phyloP scores from a whole-genome alignment of 148 eudicot species.

The Chenopodium suecicum region DNA sequence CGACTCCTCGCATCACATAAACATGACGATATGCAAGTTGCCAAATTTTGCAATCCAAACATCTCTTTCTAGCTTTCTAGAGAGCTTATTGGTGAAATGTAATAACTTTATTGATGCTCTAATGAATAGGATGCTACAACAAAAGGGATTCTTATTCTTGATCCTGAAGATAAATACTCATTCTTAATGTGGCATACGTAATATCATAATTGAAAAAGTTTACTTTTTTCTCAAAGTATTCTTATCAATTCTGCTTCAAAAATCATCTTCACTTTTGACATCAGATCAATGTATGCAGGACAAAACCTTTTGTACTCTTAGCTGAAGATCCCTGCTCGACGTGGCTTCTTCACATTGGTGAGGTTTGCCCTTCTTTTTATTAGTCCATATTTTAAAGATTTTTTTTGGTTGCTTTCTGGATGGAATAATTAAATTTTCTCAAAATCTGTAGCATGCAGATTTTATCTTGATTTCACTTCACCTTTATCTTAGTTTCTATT shows the following conservation, averaged over 20 bases:
- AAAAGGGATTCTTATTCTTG: constrained; percentile 29
- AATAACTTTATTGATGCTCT: constrained; percentile 25
- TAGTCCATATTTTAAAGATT: not conserved
- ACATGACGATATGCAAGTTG: constrained; percentile 26
- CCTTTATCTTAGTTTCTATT: not conserved
- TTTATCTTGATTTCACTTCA: not conserved
- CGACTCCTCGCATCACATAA: constrained; percentile 30
- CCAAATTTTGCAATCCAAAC: constrained; percentile 24
- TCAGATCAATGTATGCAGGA: constrained; percentile 27
- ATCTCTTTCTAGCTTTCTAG: constrained; percentile 18
- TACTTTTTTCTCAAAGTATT: constrained; percentile 22
- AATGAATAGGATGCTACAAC: constrained; percentile 19
- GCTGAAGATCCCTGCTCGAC: constrained; percentile 19
- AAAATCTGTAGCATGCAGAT: not conserved
- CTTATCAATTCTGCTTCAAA: constrained; percentile 29
- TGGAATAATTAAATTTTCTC: not conserved
- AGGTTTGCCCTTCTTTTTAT: constrained; percentile 1
- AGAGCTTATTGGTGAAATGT: constrained; percentile 25
- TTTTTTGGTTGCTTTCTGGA: not conserved
- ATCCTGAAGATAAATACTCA: constrained; percentile 17
- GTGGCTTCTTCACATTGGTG: constrained; percentile 16
- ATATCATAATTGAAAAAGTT: not conserved
- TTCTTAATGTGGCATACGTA: constrained; percentile 17
- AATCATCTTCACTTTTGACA: constrained; percentile 26
- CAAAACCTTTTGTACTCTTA: constrained; percentile 12